Evolutionary conservation across 2,329 filamentous ascomycete species (phyloP).

Genomic region (Colletotrichum melonis): DNA sequence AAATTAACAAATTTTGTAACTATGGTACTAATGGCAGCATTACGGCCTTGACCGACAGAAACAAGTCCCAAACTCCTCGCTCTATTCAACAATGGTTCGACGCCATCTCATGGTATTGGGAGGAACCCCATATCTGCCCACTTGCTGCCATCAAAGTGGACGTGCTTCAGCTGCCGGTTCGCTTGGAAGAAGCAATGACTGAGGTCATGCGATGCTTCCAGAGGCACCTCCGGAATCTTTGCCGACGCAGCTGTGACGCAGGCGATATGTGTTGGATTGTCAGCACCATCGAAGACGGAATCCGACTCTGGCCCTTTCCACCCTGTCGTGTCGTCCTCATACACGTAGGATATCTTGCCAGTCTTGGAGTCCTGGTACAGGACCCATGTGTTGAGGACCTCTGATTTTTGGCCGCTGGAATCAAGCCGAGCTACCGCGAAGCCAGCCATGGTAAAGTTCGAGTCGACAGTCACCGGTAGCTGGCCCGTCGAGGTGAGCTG

Average conservation of each 20-base stretch:
- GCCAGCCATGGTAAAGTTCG: constrained; percentile 37
- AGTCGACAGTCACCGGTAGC: constrained; percentile 28
- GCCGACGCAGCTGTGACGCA: constrained; percentile 31
- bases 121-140: constrained; percentile 27
- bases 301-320: constrained; percentile 35
- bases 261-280: constrained; percentile 27
- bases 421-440: constrained; percentile 34
- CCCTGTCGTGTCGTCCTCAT: constrained; percentile 33
- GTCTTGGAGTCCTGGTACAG: constrained; percentile 39
- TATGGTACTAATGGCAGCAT: not conserved
- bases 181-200: constrained; percentile 35
- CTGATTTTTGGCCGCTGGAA: constrained; percentile 10
- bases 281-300: constrained; percentile 25
- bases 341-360: constrained; percentile 37
- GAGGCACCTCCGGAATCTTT: constrained; percentile 8
- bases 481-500: constrained; percentile 5
- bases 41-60: not conserved
- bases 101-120: not conserved
- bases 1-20: not conserved
- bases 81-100: not conserved
- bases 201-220: constrained; percentile 19
- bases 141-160: constrained; percentile 26
- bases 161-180: constrained; percentile 19
- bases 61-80: not conserved
- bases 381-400: constrained; percentile 38